A percentile compares a stretch with the other conserved stretches of the same genome.
Evolutionary conservation across 2,329 filamentous ascomycete genomes (phyloP).

Genomic region (Colletotrichum liaoningense): DNA sequence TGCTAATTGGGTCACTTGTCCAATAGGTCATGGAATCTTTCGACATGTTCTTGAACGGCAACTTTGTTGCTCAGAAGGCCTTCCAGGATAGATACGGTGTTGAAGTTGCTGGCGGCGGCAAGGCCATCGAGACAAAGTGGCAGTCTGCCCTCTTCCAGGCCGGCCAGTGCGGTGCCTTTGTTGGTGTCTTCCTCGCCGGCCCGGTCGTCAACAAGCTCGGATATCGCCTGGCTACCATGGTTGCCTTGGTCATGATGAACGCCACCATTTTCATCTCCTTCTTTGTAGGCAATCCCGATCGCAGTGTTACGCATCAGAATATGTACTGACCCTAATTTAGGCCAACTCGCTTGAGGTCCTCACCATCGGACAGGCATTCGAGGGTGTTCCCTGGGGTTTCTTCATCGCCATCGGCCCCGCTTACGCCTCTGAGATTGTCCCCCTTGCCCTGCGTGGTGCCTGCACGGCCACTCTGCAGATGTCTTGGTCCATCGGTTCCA

Average conservation of each 20-base stretch:
- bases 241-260: constrained; percentile 43
- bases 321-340: constrained; percentile 35
- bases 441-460: constrained; percentile 65
- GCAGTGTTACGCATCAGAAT: neutral
- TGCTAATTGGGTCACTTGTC: neutral
- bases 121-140: constrained; percentile 54
- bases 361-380: constrained; percentile 65
- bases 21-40: constrained; percentile 61
- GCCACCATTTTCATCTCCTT: constrained; percentile 62
- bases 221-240: constrained; percentile 51
- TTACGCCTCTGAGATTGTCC: constrained; percentile 70
- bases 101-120: constrained; percentile 16
- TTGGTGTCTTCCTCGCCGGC: constrained; percentile 51
- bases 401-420: constrained; percentile 73
- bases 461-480: constrained; percentile 71
- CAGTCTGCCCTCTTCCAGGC: constrained; percentile 49
- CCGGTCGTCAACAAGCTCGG: constrained; percentile 50
- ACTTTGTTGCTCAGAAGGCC: constrained; percentile 54
- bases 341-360: constrained; percentile 53
- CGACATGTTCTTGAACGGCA: constrained; percentile 60
- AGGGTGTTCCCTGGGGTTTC: constrained; percentile 71
- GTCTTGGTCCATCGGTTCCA: constrained; percentile 72
- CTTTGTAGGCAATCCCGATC: constrained; percentile 50
- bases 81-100: constrained; percentile 54
- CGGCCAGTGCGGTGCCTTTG: constrained; percentile 48